Evolutionary conservation across 495 filamentous ascomycete species (phyloP).

Genomic region (Durotheca rogersii): DNA sequence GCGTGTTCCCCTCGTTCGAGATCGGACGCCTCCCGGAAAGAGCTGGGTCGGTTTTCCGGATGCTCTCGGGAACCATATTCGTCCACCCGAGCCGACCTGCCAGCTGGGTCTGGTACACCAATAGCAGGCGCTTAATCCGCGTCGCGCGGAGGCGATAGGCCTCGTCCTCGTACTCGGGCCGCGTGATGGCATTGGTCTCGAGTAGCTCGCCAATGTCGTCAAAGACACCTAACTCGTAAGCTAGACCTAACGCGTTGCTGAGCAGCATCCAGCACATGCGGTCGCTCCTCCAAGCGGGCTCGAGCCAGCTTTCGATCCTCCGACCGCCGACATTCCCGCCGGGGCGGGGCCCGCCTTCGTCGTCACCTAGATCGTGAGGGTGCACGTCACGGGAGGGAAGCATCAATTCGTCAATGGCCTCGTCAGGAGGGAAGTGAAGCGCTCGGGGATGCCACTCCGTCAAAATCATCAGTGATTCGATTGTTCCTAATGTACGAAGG

Average conservation of each 20-base stretch:
- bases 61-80: conserved; percentile 79
- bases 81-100: conserved; percentile 91
- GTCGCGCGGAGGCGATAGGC: conserved; percentile 74
- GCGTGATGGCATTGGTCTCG: conserved; percentile 52
- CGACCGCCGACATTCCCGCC: conserved; percentile 60
- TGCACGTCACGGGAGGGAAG: conserved; percentile 48
- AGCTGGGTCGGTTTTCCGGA: conserved; percentile 51
- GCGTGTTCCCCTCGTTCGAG: conserved; percentile 54
- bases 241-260: conserved; percentile 82
- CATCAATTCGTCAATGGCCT: conserved; percentile 63
- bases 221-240: conserved; percentile 93
- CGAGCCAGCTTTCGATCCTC: conserved; percentile 90
- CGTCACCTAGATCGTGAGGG: conserved; percentile 51
- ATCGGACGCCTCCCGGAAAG: conserved; percentile 45
- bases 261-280: conserved; percentile 99
- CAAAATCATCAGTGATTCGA: conserved; percentile 88
- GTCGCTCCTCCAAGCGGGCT: conserved; percentile 94
- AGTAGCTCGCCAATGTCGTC: conserved; percentile 71
- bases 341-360: conserved; percentile 45
- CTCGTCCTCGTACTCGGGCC: conserved; percentile 65
- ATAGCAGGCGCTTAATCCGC: conserved; percentile 78
- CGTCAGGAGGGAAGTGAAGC: conserved; percentile 90
- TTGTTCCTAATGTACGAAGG: conserved; percentile 84
- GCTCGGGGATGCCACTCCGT: conserved; percentile 97
- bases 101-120: conserved; percentile 88